Evolutionary conservation across 106 monocot species (phyloP).

Genomic region (Hemerocallis citrina): DNA sequence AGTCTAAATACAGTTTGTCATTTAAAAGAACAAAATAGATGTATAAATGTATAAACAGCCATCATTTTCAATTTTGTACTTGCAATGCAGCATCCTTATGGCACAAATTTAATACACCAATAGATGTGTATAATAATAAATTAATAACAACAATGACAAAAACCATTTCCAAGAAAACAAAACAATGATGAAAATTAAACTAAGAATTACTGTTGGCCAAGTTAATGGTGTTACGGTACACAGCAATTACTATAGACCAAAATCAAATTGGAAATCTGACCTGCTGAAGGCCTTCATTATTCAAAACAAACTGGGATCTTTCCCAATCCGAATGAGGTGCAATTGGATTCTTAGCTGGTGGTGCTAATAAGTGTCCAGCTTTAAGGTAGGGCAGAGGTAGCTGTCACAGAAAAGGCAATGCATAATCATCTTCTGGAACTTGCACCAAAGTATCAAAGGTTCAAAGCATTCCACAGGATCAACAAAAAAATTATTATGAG

Average conservation of each 20-base stretch:
- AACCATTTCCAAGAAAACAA: too few relatives aligned
- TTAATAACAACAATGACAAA: too few relatives aligned
- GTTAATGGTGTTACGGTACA: too few relatives aligned
- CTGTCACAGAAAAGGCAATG: constrained; percentile 27
- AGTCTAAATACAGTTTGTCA: too few relatives aligned
- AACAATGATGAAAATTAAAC: too few relatives aligned
- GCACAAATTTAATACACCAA: too few relatives aligned
- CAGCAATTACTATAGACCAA: neutral
- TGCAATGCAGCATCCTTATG: too few relatives aligned
- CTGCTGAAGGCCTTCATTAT: constrained; percentile 88
- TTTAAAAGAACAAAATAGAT: neutral
- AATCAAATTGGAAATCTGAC: constrained; percentile 25
- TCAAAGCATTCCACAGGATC: too few relatives aligned
- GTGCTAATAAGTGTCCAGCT: constrained; percentile 72
- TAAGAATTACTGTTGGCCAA: too few relatives aligned
- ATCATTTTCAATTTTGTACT: too few relatives aligned
- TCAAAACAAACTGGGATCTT: constrained; percentile 78
- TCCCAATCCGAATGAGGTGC: constrained; percentile 92
- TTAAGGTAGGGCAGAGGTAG: constrained; percentile 91
- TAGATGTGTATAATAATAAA: too few relatives aligned
- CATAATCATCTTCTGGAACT: neutral
- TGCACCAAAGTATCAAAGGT: neutral
- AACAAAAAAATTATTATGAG: constrained; percentile 1
- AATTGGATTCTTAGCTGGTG: constrained; percentile 56
- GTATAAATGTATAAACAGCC: too few relatives aligned